A percentile compares a stretch with the other conserved stretches of the same genome.
Conservation (phyloP, 140 eudicot genomes). For the Cichorium intybus region DNA sequence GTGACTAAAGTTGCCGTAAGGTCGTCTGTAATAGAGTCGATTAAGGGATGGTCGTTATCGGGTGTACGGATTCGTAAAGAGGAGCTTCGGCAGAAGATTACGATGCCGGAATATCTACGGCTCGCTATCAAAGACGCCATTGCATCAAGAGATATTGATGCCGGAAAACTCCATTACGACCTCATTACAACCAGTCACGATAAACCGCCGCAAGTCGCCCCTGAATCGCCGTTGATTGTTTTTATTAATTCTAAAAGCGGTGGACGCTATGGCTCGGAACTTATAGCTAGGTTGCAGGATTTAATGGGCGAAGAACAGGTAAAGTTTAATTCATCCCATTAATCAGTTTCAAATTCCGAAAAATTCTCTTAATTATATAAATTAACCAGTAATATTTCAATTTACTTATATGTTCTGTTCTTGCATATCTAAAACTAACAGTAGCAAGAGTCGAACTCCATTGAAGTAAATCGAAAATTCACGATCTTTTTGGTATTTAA, state of each 20-base stretch:
- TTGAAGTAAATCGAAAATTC: background rate
- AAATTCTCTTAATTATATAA: background rate
- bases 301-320: constrained; percentile 96
- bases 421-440: background rate
- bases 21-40: constrained; percentile 63
- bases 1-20: constrained; percentile 32
- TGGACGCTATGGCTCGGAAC: constrained; percentile 78
- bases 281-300: constrained; percentile 61
- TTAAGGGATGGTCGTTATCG: constrained; percentile 55
- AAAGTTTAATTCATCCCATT: background rate
- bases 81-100: constrained; percentile 45
- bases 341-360: background rate
- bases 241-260: constrained; percentile 83
- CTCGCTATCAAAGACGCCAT: constrained; percentile 71
- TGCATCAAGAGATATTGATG: constrained; percentile 38
- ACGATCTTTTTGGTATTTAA: background rate
- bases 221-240: constrained; percentile 75
- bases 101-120: constrained; percentile 64
- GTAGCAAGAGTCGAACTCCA: background rate
- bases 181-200: constrained; percentile 28
- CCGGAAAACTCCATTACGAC: constrained; percentile 34
- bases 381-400: background rate
- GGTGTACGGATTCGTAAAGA: constrained; percentile 46
- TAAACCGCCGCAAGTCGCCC: constrained; percentile 25
- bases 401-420: background rate